A percentile compares a stretch with the other conserved stretches of the same genome.
These are phyloP conservation scores for Gymnopus androsaceus DNA, from an alignment of 1,284 basidiomycete genomes.

Conservation along the genomic window DNA sequence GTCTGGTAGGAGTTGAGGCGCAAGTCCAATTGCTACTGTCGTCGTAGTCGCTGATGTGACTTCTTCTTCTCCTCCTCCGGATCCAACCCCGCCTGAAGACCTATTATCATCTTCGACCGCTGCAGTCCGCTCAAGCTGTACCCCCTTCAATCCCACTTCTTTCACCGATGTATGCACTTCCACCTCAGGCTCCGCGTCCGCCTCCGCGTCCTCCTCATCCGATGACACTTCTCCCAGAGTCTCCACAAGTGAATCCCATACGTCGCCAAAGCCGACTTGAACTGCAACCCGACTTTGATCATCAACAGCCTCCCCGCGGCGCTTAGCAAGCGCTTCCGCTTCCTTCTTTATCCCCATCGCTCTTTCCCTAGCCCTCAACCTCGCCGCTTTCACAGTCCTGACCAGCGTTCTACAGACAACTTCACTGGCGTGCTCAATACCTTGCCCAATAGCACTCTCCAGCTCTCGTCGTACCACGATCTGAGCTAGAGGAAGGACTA, in stretches of 20 bases:
- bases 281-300: background rate
- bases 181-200: background rate
- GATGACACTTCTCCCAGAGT: background rate
- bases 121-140: background rate
- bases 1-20: background rate
- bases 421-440: background rate
- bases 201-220: too few species aligned
- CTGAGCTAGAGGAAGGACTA: background rate
- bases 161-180: background rate
- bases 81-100: background rate
- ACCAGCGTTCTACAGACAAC: background rate
- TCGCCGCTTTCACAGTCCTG: background rate
- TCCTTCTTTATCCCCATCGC: background rate
- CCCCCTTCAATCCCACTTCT: background rate
- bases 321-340: background rate
- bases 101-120: background rate
- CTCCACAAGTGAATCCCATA: background rate
- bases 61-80: background rate
- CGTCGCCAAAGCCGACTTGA: background rate
- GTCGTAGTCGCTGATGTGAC: background rate
- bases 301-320: background rate
- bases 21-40: background rate
- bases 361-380: background rate
- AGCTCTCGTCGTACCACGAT: conserved; percentile 1
- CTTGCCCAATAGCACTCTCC: background rate